phyloP scores from a whole-genome alignment of 495 filamentous ascomycete species.

The Chaetomium fimeti region DNA sequence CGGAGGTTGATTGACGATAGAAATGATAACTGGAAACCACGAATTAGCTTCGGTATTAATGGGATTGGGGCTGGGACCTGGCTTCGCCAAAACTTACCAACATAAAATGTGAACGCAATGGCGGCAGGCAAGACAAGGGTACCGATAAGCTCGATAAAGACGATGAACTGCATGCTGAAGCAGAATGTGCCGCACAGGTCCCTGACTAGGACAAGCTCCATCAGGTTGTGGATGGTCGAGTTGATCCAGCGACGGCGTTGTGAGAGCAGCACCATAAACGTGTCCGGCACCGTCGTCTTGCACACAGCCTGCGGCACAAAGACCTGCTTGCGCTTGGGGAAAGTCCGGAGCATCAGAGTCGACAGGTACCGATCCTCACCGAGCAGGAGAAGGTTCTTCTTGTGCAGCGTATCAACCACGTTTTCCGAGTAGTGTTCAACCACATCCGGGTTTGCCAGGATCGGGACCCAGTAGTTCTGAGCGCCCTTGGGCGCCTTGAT shows the following conservation, averaged over 20 bases:
- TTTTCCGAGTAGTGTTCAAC: constrained; percentile 99
- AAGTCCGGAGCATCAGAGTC: constrained; percentile 96
- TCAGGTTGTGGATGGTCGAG: constrained; percentile 97
- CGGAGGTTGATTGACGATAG: constrained; percentile 77
- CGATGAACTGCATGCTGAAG: constrained; percentile 99
- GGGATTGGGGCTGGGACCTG: too few species aligned
- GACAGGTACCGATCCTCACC: constrained; percentile 97
- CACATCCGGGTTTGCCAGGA: constrained; percentile 96
- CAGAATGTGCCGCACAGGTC: constrained; percentile 99
- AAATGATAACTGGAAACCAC: constrained; percentile 66
- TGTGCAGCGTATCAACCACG: constrained; percentile 97
- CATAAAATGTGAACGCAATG: constrained; percentile 94
- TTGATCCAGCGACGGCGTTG: constrained; percentile 99
- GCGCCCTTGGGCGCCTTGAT: constrained; percentile 99
- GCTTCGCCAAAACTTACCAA: constrained; percentile 58
- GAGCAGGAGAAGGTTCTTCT: constrained; percentile 93
- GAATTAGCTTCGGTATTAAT: not conserved
- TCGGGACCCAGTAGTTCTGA: constrained; percentile 99
- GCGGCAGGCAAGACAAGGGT: constrained; percentile 93
- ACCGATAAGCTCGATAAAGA: constrained; percentile 93
- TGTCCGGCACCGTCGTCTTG: constrained; percentile 94
- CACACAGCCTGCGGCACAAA: constrained; percentile 98
- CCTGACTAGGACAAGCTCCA: constrained; percentile 92
- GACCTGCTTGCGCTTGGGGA: constrained; percentile 98
- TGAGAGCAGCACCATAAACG: constrained; percentile 87